These are phyloP conservation scores for Phytophthora hybrid DNA, from an alignment of 352 stramenopile species.

Conservation along the genomic window DNA sequence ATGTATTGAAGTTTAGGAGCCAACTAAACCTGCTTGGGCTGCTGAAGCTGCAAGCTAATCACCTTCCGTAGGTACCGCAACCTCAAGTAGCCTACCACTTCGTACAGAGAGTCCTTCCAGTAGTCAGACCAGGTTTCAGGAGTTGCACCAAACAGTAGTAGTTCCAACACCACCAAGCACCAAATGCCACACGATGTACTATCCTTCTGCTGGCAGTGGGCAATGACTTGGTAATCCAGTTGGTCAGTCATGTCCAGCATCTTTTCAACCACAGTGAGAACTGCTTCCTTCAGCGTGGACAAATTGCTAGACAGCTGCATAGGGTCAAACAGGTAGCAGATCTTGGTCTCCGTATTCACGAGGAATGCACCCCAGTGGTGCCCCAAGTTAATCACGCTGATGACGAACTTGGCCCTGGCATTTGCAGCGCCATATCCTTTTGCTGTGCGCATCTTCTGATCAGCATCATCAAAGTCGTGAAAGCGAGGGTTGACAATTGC, in stretches of 20 bases:
- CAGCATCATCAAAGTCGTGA: too few species aligned
- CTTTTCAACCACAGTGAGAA: background rate
- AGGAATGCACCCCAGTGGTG: constrained; percentile 7
- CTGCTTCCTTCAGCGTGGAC: background rate
- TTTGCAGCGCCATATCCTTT: too few species aligned
- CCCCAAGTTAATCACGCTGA: constrained; percentile 6
- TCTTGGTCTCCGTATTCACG: background rate
- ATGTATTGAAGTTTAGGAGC: too few species aligned
- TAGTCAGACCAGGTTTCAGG: constrained; percentile 11
- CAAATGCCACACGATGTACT: constrained; percentile 9
- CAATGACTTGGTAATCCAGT: constrained; percentile 6
- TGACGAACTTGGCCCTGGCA: background rate
- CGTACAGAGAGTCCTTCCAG: constrained; percentile 14
- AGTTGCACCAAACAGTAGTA: constrained; percentile 20
- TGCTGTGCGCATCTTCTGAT: too few species aligned
- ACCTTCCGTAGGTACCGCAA: constrained; percentile 15
- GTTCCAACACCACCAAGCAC: constrained; percentile 13
- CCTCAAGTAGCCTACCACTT: background rate
- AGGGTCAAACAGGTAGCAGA: constrained; percentile 5
- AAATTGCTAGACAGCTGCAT: constrained; percentile 2
- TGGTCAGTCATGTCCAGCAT: constrained; percentile 16
- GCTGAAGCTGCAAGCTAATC: constrained; percentile 5
- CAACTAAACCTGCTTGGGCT: too few species aligned
- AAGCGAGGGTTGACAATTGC: too few species aligned
- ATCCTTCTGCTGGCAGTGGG: constrained; percentile 8